Conservation (phyloP, 2,329 filamentous ascomycete species). For the Sporothrix pallida region DNA sequence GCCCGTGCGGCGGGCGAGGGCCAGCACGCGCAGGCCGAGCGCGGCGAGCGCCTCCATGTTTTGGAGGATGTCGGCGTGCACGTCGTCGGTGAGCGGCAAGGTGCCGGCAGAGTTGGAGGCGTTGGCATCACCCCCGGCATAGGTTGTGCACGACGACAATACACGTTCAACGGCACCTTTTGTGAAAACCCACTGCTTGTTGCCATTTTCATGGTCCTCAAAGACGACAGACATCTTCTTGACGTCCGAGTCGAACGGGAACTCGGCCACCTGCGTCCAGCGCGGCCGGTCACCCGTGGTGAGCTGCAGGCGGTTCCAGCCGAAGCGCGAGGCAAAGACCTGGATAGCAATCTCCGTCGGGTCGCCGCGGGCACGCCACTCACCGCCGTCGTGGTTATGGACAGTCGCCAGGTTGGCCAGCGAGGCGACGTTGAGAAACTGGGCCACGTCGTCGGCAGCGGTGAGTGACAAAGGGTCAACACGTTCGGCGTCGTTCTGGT, state of each 20-base stretch:
- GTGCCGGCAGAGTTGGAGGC: too few species aligned
- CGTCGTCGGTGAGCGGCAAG: slow-evolving; percentile 49
- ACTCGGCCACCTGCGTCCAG: slow-evolving; percentile 72
- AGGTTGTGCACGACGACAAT: slow-evolving; percentile 59
- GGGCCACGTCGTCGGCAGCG: slow-evolving; percentile 50
- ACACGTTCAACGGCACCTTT: slow-evolving; percentile 68
- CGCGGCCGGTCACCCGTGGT: slow-evolving; percentile 53
- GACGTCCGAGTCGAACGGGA: slow-evolving; percentile 76
- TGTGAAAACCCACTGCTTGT: slow-evolving; percentile 56
- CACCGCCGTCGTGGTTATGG: slow-evolving; percentile 53
- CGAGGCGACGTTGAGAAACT: slow-evolving; percentile 62
- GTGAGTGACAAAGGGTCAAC: too few species aligned
- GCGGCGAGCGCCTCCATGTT: slow-evolving; percentile 66
- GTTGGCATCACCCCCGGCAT: too few species aligned
- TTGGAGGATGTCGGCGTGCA: slow-evolving; percentile 48
- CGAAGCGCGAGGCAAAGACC: slow-evolving; percentile 73
- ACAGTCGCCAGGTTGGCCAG: slow-evolving; percentile 70
- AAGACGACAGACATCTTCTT: slow-evolving; percentile 84
- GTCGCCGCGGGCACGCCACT: slow-evolving; percentile 71
- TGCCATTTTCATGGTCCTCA: slow-evolving; percentile 49
- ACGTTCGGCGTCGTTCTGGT: too few species aligned
- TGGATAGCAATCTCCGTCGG: slow-evolving; percentile 79
- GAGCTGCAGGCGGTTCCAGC: slow-evolving; percentile 56
- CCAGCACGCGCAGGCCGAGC: slow-evolving; percentile 74
- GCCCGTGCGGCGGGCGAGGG: slow-evolving; percentile 64